phyloP scores from a whole-genome alignment of 768 basidiomycete genomes.

The Phylloporus rhodoxanthus region DNA sequence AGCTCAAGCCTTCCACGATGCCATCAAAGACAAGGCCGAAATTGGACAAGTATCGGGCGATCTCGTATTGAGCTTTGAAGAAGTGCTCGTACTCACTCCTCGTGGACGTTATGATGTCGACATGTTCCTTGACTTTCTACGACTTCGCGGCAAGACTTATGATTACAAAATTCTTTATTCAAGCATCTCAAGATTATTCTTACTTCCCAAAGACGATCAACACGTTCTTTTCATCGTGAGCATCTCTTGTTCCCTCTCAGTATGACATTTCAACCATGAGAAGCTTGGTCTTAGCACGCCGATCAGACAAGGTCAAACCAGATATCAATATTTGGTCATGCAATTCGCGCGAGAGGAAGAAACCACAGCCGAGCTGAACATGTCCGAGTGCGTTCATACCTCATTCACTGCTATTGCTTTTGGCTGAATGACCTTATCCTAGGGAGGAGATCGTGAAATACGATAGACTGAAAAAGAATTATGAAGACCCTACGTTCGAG shows the following conservation, averaged over 20 bases:
- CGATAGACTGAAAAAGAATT: slow-evolving; percentile 85
- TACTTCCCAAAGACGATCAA: slow-evolving; percentile 93
- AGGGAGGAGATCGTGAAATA: slow-evolving; percentile 76
- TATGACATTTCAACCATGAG: slow-evolving; percentile 4
- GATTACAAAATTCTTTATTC: slow-evolving; percentile 96
- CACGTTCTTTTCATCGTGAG: slow-evolving; percentile 92
- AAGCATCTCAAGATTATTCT: slow-evolving; percentile 82
- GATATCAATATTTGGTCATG: slow-evolving; percentile 97
- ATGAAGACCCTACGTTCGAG: slow-evolving; percentile 93
- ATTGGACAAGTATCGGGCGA: slow-evolving; percentile 90
- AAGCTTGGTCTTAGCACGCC: slow-evolving; percentile 89
- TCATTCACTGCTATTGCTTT: neutral
- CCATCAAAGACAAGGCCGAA: slow-evolving; percentile 93
- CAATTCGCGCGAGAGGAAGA: slow-evolving; percentile 97
- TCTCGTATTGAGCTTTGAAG: slow-evolving; percentile 89
- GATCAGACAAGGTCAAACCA: slow-evolving; percentile 95
- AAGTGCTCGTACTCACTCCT: slow-evolving; percentile 90
- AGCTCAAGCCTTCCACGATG: slow-evolving; percentile 94
- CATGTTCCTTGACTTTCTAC: slow-evolving; percentile 92
- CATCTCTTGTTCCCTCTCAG: slow-evolving; percentile 5
- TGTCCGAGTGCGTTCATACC: slow-evolving; percentile 66
- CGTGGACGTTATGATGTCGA: slow-evolving; percentile 97
- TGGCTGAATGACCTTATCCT: neutral
- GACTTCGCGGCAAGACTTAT: slow-evolving; percentile 96
- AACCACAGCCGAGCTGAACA: slow-evolving; percentile 90